Evolutionary conservation across 1,284 basidiomycete species (phyloP).

Genomic region (Austroboletus novae-zelandiae): DNA sequence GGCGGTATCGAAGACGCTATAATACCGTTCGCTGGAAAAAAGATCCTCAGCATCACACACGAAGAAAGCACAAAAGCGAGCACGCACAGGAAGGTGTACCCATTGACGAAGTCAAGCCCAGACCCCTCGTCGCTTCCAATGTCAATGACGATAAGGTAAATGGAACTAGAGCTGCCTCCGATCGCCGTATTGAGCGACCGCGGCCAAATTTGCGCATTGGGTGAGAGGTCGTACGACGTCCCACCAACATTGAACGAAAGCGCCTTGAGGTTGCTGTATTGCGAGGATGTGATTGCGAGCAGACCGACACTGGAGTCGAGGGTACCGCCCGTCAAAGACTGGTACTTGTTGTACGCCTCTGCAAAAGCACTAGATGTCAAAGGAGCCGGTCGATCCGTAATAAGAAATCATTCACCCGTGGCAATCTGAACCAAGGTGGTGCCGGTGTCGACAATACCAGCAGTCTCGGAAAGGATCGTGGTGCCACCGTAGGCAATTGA

Average conservation of each 20-base stretch:
- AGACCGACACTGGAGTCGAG: slow-evolving; percentile 43
- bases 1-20: neutral
- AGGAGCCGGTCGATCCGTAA: neutral
- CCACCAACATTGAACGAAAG: slow-evolving; percentile 42
- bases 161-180: slow-evolving; percentile 38
- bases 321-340: slow-evolving; percentile 48
- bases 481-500: slow-evolving; percentile 43
- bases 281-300: slow-evolving; percentile 37
- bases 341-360: slow-evolving; percentile 55
- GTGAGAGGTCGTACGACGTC: slow-evolving; percentile 37
- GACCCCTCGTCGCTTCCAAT: slow-evolving; percentile 19
- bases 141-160: slow-evolving; percentile 46
- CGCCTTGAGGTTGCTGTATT: slow-evolving; percentile 40
- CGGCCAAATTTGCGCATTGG: slow-evolving; percentile 57
- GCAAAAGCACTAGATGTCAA: neutral
- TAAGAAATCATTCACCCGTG: slow-evolving; percentile 26
- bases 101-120: slow-evolving; percentile 8
- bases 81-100: too few relatives aligned
- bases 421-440: slow-evolving; percentile 46
- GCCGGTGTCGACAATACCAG: slow-evolving; percentile 46
- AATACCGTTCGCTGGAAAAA: too few relatives aligned
- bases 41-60: too few relatives aligned
- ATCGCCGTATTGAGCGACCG: slow-evolving; percentile 42
- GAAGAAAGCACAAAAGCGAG: too few relatives aligned
- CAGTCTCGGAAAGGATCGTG: slow-evolving; percentile 33